phyloP scores from a whole-genome alignment of 208 protist genomes.

The Leishmania major region DNA sequence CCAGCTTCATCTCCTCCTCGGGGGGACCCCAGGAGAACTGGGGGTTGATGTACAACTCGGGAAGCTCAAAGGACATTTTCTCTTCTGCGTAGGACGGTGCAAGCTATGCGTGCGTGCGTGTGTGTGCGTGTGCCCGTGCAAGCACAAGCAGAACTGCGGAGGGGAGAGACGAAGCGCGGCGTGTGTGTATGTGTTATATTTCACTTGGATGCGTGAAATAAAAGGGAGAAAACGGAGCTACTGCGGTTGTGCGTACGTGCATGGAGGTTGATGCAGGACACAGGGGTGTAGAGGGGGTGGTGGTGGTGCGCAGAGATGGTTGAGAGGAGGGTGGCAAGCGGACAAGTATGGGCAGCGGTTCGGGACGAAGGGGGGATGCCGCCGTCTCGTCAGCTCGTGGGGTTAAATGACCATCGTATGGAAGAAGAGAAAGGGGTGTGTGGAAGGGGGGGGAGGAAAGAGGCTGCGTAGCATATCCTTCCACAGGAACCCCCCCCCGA shows the following conservation, averaged over 20 bases:
- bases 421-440: neutral
- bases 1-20: conserved; percentile 64
- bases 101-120: neutral
- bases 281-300: neutral
- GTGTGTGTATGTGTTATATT: neutral
- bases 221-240: neutral
- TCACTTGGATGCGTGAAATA: neutral
- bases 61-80: conserved; percentile 77
- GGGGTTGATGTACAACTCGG: conserved; percentile 72
- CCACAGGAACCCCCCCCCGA: neutral
- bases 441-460: too few species aligned
- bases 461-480: neutral
- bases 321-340: neutral
- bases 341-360: neutral
- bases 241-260: neutral
- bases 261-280: neutral
- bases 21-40: conserved; percentile 85
- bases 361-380: neutral
- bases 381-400: neutral
- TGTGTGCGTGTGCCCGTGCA: neutral
- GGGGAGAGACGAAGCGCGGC: neutral
- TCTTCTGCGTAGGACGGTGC: neutral
- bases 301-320: neutral
- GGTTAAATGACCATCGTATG: neutral
- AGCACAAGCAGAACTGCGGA: neutral